Evolutionary conservation across 169 alveolate genomes (phyloP), one percentile per base, ranked within the genome.

Genomic region (Cryptosporidium xiaoi): DNA sequence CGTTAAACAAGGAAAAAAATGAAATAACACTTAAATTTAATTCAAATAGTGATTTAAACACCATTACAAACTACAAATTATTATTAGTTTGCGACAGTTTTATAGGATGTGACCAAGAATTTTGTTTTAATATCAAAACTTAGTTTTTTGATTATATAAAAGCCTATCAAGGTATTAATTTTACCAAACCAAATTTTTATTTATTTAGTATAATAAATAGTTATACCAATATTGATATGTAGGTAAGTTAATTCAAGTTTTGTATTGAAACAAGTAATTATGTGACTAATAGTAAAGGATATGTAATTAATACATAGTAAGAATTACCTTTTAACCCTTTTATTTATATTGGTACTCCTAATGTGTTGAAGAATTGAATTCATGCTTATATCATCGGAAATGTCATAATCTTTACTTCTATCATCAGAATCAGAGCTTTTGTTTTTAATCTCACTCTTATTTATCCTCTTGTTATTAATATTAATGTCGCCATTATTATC

Each of bases 31-130:
- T 96, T 82, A 94, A 92, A 46, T 92, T 96, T 83, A 95, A 91
- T 40, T 90, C 95, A n/a, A 96, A 96, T 18, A 91, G 69, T 53
- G 91, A 91, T 12, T 90, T 95, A 4, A 91, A 62, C 83, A 95
- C 68, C 91, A 94, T 16, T 18, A 55, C 82, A 8, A 66, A 50
- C 18, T 65, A 67, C 18, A 40, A 62, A 48, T 20, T 64, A 55
- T 31, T 66, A 68, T 85, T 94, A n/a, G 67, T 94, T 48, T 91
- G 95, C 77, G 97, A 94, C 65, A 91, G 94, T 18, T 94, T 91
- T 90, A 92, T 94, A 51, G 96, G 95, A 0, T 91, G 95, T 53
- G 97, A 94, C 44, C 96, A 94, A 62, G 95, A 92, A 69, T 92
- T 83, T 71, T 13, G 6, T n/a, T 53, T 53, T 53, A 53, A 12